Base-by-base conservation (phyloP, 352 stramenopile species). In the Blastocystis sp. region DNA sequence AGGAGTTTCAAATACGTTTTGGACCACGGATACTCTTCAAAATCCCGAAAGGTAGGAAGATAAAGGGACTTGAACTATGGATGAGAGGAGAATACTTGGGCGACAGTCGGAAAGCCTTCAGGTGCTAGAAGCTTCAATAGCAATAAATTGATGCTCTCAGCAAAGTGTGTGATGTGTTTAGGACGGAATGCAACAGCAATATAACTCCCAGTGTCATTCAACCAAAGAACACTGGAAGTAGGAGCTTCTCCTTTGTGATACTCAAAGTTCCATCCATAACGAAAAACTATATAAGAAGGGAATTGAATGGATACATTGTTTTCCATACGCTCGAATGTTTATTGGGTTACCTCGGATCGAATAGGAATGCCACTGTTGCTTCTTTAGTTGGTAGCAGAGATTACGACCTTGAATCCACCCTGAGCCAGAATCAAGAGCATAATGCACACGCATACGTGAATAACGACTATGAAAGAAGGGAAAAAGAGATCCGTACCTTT, bases 131-230 rank as follows among this genome's bases (percentile, higher is more conserved):
- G 56, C 27, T 84, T 84, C 42, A 84, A 27, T 1, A 84, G 27
- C 17, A 84, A 51, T 3, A 66, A 57, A 64, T 84, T 84, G 13
- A 84, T n/a, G 51, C 51, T n/a, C 53, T 84, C 73, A 17, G 73
- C 73, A 42, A 84, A 84, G 53, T 84, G 73, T 22, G 30, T 54
- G 35, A 84, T 84, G 30, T 84, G 73, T 22, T 57, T 54, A n/a
- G 73, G 17, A 30, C 22, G 30, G 44, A 84, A 84, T 15, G 73
- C 64, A 15, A 76, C 7, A 0, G 35, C 64, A 22, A 76, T 27
- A 33, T 53, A 76, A 22, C 22, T 53, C 19, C 35, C 64, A n/a
- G 64, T 76, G 22, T 44, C 33, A 48, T 76, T 76, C 11, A 76
- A 27, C 64, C 64, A 76, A 19, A 33, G 24, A 22, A 48, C 64